Evolutionary conservation across 2,329 filamentous ascomycete genomes (phyloP).

Genomic region (Penicillium fuscoglaucum): DNA sequence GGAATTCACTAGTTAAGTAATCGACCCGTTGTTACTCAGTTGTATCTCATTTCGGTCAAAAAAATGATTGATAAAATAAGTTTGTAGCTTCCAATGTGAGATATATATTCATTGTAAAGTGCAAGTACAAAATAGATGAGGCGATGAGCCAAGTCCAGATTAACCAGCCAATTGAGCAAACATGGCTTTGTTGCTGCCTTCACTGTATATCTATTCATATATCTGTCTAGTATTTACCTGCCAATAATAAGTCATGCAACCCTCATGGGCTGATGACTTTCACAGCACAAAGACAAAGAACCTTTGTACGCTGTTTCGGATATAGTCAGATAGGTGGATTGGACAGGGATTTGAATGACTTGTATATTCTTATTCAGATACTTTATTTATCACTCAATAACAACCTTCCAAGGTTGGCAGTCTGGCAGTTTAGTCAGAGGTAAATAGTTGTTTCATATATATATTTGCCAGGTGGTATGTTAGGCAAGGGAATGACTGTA

Average conservation of each 20-base stretch:
- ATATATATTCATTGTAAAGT: too few species aligned
- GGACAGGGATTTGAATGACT: neutral
- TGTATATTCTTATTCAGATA: neutral
- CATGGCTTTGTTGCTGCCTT: neutral
- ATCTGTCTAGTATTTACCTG: neutral
- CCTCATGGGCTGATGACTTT: neutral
- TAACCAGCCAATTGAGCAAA: neutral
- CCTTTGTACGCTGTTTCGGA: neutral
- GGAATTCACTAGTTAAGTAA: neutral
- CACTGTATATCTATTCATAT: neutral
- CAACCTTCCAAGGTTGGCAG: neutral
- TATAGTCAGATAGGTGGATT: neutral
- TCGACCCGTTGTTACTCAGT: neutral
- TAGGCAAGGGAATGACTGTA: neutral
- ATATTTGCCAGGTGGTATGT: neutral
- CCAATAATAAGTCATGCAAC: neutral
- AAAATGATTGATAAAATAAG: neutral
- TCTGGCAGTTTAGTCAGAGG: neutral
- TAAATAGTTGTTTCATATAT: neutral
- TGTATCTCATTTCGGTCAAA: neutral
- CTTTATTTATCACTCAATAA: neutral
- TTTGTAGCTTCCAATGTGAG: neutral
- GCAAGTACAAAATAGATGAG: too few species aligned
- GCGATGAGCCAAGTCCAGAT: too few species aligned
- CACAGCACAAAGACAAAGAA: neutral